These are phyloP conservation scores for Dothideomycetes sp. DNA, from an alignment of 2,329 filamentous ascomycete genomes.

Conservation along the genomic window DNA sequence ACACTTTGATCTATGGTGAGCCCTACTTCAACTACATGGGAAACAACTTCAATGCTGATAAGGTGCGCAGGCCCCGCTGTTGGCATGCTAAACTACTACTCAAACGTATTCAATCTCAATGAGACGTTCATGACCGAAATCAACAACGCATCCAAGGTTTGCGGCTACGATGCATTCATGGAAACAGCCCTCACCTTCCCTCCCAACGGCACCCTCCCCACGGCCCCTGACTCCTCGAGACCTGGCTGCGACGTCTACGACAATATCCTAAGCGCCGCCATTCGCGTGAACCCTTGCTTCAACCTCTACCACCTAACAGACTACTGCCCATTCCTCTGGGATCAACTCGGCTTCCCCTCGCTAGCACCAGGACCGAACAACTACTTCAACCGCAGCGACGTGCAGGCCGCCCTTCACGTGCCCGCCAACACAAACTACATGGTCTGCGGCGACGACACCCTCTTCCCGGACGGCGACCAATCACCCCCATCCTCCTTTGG, in stretches of 20 bases:
- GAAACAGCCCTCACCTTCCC: conserved; percentile 33
- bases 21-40: too few species aligned
- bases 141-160: conserved; percentile 28
- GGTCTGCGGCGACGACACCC: conserved; percentile 16
- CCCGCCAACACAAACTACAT: conserved; percentile 17
- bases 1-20: conserved; percentile 7
- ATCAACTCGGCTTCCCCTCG: conserved; percentile 13
- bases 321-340: conserved; percentile 17
- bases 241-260: conserved; percentile 21
- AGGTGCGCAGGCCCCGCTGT: too few species aligned
- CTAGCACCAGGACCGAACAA: conserved; percentile 12
- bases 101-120: conserved; percentile 11
- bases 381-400: conserved; percentile 26
- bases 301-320: conserved; percentile 22
- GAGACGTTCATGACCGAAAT: conserved; percentile 9
- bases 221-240: conserved; percentile 15
- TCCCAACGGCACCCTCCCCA: conserved; percentile 21
- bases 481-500: conserved; percentile 13
- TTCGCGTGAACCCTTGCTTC: conserved; percentile 22
- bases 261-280: conserved; percentile 19
- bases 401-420: conserved; percentile 27
- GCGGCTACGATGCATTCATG: conserved; percentile 31
- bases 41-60: too few species aligned
- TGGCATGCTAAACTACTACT: conserved; percentile 4
- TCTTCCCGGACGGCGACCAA: conserved; percentile 13